Conservation (phyloP, 768 basidiomycete species). For the Rhodotorula taiwanensis region DNA sequence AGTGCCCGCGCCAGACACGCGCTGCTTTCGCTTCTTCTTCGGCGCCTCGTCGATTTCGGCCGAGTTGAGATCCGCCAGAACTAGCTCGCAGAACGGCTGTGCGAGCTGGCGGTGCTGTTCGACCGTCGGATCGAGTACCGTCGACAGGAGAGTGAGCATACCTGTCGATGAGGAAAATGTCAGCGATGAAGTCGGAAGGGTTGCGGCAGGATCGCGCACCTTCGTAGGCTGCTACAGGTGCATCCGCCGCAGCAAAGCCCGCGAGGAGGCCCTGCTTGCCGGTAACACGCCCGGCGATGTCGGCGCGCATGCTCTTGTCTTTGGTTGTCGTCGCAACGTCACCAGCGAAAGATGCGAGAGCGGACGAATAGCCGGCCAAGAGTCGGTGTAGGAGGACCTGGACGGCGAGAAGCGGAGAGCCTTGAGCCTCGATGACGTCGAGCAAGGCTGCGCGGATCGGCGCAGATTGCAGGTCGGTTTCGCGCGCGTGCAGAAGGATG, state of each 20-base stretch:
- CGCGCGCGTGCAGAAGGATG: constrained; percentile 19
- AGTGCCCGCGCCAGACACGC: neutral
- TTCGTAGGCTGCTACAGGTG: neutral
- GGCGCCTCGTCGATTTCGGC: neutral
- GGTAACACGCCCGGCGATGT: neutral
- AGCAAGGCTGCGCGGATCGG: neutral
- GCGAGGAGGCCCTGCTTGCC: constrained; percentile 1
- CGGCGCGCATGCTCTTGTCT: too few relatives aligned
- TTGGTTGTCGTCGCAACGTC: neutral
- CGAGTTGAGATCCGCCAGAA: constrained; percentile 4
- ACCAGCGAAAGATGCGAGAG: neutral
- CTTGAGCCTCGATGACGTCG: neutral
- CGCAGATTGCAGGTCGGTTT: constrained; percentile 1
- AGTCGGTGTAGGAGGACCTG: constrained; percentile 26
- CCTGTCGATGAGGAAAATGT: too few relatives aligned
- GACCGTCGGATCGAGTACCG: constrained; percentile 1
- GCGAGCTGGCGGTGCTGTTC: neutral
- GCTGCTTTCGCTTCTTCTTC: constrained; percentile 3
- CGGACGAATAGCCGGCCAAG: neutral
- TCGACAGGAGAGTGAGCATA: neutral
- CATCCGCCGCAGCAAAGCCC: neutral
- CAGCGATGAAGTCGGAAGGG: too few relatives aligned
- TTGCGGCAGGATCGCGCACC: too few relatives aligned
- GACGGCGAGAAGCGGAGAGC: neutral
- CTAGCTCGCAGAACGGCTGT: constrained; percentile 4